Evolutionary conservation across 2,329 filamentous ascomycete genomes (phyloP).

Genomic region (Apiospora hydei): DNA sequence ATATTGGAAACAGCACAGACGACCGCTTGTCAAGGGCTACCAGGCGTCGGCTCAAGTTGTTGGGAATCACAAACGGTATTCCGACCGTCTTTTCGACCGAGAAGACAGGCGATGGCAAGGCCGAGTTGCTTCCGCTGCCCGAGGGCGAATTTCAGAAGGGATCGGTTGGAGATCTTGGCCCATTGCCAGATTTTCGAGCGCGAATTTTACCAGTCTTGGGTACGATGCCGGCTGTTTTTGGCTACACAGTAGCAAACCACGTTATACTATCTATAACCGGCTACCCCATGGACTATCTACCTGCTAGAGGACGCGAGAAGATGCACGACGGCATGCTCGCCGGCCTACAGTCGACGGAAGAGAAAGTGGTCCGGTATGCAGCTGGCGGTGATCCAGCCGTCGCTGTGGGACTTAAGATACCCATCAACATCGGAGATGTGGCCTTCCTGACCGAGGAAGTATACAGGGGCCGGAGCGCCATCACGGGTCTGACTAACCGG

Average conservation of each 20-base stretch:
- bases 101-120: slow-evolving; percentile 88
- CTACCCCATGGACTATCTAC: slow-evolving; percentile 86
- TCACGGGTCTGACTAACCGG: slow-evolving; percentile 83
- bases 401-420: slow-evolving; percentile 77
- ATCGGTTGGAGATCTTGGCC: slow-evolving; percentile 82
- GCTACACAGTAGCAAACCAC: slow-evolving; percentile 90
- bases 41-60: slow-evolving; percentile 76
- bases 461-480: slow-evolving; percentile 80
- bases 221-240: slow-evolving; percentile 97
- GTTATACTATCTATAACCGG: slow-evolving; percentile 82
- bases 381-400: slow-evolving; percentile 56
- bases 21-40: slow-evolving; percentile 89
- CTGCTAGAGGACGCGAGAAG: slow-evolving; percentile 84
- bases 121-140: slow-evolving; percentile 82
- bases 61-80: slow-evolving; percentile 84
- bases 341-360: slow-evolving; percentile 78
- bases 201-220: slow-evolving; percentile 94
- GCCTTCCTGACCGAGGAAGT: slow-evolving; percentile 91
- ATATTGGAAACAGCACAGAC: slow-evolving; percentile 87
- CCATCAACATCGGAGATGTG: slow-evolving; percentile 80
- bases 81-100: slow-evolving; percentile 94
- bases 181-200: slow-evolving; percentile 90
- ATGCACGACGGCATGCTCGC: slow-evolving; percentile 88
- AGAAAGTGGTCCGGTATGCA: slow-evolving; percentile 69
- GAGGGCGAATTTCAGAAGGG: slow-evolving; percentile 91